Conservation (phyloP, 495 filamentous ascomycete species). For the Penicillium roqueforti region DNA sequence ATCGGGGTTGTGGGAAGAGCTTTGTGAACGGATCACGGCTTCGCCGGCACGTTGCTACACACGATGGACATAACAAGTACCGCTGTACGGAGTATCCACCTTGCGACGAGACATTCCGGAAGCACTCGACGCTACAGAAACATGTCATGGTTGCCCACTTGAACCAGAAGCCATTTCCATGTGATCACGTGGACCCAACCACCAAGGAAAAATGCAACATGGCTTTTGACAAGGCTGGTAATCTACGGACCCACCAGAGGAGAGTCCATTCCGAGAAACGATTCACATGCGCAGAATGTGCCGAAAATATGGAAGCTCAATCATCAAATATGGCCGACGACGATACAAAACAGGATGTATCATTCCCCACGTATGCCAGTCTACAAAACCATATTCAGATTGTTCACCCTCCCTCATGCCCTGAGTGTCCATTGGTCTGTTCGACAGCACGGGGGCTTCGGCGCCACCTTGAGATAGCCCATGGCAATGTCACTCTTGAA, state of each 20-base stretch:
- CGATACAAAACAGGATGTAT: conserved; percentile 25
- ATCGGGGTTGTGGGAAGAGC: conserved; percentile 68
- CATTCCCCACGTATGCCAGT: conserved; percentile 66
- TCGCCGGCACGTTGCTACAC: conserved; percentile 60
- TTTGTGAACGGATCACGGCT: conserved; percentile 76
- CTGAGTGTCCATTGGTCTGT: conserved; percentile 63
- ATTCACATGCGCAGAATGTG: conserved; percentile 71
- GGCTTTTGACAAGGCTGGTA: conserved; percentile 65
- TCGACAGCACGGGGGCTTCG: conserved; percentile 57
- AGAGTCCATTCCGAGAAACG: conserved; percentile 62
- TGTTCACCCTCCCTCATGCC: conserved; percentile 70
- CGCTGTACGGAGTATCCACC: conserved; percentile 68
- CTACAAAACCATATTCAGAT: conserved; percentile 67
- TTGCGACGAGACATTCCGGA: conserved; percentile 78
- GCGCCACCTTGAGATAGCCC: conserved; percentile 64
- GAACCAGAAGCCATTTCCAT: conserved; percentile 61
- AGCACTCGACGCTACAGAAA: conserved; percentile 78
- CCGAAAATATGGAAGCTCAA: conserved; percentile 28
- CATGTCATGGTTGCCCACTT: conserved; percentile 75
- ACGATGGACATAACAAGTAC: conserved; percentile 64
- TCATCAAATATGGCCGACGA: conserved; percentile 14
- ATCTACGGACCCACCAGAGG: conserved; percentile 66
- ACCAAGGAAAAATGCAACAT: conserved; percentile 58
- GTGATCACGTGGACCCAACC: conserved; percentile 51
- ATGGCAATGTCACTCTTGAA: conserved; percentile 57